Evolutionary conservation across 352 stramenopile genomes (phyloP).

Genomic region (Hyaloperonospora brassicae): DNA sequence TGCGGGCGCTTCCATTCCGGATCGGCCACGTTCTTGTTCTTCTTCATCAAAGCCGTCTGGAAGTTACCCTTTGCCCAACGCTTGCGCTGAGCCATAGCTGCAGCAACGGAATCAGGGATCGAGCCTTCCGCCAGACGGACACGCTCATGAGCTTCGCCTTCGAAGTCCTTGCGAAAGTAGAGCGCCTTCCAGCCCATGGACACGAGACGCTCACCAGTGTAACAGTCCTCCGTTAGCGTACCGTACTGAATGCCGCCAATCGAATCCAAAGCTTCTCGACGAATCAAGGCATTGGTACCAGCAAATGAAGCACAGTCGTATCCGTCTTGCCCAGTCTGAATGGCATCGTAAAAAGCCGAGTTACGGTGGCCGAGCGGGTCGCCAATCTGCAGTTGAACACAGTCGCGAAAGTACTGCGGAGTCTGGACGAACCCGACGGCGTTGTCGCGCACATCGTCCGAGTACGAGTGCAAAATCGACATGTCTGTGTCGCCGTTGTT

Average conservation of each 20-base stretch:
- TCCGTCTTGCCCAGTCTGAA: constrained; percentile 76
- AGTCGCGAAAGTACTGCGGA: constrained; percentile 81
- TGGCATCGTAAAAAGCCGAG: constrained; percentile 77
- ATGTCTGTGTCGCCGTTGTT: constrained; percentile 40
- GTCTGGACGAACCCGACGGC: constrained; percentile 76
- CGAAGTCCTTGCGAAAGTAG: constrained; percentile 86
- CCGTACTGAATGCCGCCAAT: constrained; percentile 83
- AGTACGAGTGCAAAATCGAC: constrained; percentile 65
- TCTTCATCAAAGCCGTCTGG: constrained; percentile 78
- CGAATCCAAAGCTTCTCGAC: constrained; percentile 74
- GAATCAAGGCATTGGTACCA: constrained; percentile 76
- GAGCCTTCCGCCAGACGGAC: constrained; percentile 71
- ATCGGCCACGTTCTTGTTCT: constrained; percentile 68
- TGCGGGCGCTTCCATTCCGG: constrained; percentile 73
- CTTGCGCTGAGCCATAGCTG: constrained; percentile 66
- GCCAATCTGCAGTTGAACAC: constrained; percentile 73
- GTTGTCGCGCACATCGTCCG: constrained; percentile 73
- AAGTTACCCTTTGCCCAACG: constrained; percentile 84
- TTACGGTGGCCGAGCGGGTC: constrained; percentile 78
- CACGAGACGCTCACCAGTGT: constrained; percentile 68
- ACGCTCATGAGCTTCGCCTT: constrained; percentile 65
- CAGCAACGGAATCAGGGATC: constrained; percentile 73
- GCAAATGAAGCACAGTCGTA: constrained; percentile 77
- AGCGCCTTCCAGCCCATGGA: constrained; percentile 80
- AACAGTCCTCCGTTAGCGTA: constrained; percentile 75